phyloP scores from a whole-genome alignment of 1,139 yeast genomes.

The Diutina scorzettiae region DNA sequence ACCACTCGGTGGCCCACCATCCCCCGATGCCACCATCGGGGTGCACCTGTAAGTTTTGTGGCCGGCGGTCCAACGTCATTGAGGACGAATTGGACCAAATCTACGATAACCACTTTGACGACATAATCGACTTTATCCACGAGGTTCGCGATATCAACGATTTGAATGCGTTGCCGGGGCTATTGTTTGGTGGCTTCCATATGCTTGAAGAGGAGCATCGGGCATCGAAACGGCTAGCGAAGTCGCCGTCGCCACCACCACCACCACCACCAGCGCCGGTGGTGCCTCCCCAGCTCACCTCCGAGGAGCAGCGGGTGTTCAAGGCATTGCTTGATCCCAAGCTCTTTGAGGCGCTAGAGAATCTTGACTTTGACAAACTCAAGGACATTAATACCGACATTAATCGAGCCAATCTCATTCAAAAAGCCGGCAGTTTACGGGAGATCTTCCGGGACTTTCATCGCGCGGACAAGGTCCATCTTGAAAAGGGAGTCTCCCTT shows the following conservation, averaged over 20 bases:
- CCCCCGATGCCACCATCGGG: neutral
- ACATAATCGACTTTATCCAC: slow-evolving; percentile 22
- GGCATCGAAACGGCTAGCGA: slow-evolving; percentile 10
- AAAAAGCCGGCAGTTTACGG: slow-evolving; percentile 19
- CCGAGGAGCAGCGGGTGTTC: slow-evolving; percentile 11
- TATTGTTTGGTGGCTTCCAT: slow-evolving; percentile 29
- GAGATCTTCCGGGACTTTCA: slow-evolving; percentile 20
- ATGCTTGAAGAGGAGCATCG: slow-evolving; percentile 28
- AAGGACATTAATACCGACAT: slow-evolving; percentile 13
- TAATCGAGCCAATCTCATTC: slow-evolving; percentile 14
- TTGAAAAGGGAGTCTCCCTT: slow-evolving; percentile 19
- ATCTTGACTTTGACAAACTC: slow-evolving; percentile 18
- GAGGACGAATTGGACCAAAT: slow-evolving; percentile 60
- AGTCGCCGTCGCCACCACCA: neutral
- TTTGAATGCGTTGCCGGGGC: slow-evolving; percentile 28
- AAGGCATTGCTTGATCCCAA: slow-evolving; percentile 21
- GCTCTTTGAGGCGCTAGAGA: slow-evolving; percentile 19
- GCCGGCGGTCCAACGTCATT: slow-evolving; percentile 58
- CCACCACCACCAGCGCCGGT: neutral
- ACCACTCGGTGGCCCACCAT: slow-evolving; percentile 7
- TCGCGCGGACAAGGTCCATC: slow-evolving; percentile 18
- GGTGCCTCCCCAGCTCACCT: neutral
- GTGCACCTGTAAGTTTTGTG: slow-evolving; percentile 60
- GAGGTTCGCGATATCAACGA: slow-evolving; percentile 31
- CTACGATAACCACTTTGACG: slow-evolving; percentile 49